phyloP scores from a whole-genome alignment of 257 asterid species.

The Coffea canephora region DNA sequence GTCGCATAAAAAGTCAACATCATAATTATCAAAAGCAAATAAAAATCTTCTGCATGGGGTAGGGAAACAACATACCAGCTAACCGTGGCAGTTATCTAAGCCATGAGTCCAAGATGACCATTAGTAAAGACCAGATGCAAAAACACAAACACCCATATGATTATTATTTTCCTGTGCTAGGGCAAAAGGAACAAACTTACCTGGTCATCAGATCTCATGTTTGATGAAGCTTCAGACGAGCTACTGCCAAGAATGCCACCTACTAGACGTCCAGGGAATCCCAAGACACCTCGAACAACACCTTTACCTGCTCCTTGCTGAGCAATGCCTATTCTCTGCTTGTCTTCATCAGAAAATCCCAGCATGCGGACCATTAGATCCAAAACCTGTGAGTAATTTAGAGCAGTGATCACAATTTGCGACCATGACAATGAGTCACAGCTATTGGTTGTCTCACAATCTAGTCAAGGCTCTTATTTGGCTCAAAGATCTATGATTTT shows the following conservation, averaged over 20 bases:
- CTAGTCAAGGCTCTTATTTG: neutral
- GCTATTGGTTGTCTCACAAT: too few species aligned
- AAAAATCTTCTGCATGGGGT: neutral
- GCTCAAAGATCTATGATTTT: neutral
- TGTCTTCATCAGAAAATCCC: constrained; percentile 97
- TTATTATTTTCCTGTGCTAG: neutral
- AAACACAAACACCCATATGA: neutral
- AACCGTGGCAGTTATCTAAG: neutral
- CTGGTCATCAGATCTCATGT: constrained; percentile 72
- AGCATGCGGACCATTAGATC: constrained; percentile 97
- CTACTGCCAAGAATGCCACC: constrained; percentile 84
- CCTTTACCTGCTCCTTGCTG: constrained; percentile 92
- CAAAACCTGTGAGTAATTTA: constrained; percentile 55
- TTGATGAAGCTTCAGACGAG: constrained; percentile 47
- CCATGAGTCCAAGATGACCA: neutral
- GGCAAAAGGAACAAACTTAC: constrained; percentile 28
- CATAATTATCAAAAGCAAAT: neutral
- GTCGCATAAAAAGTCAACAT: neutral
- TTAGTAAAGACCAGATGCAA: constrained; percentile 6
- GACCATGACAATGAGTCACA: neutral
- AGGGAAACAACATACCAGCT: neutral
- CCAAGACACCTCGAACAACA: constrained; percentile 91
- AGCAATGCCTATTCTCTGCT: constrained; percentile 84
- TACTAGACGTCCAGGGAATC: constrained; percentile 91
- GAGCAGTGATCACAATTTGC: neutral